phyloP scores from a whole-genome alignment of 148 eudicot species.

The Persicaria maculosa region DNA sequence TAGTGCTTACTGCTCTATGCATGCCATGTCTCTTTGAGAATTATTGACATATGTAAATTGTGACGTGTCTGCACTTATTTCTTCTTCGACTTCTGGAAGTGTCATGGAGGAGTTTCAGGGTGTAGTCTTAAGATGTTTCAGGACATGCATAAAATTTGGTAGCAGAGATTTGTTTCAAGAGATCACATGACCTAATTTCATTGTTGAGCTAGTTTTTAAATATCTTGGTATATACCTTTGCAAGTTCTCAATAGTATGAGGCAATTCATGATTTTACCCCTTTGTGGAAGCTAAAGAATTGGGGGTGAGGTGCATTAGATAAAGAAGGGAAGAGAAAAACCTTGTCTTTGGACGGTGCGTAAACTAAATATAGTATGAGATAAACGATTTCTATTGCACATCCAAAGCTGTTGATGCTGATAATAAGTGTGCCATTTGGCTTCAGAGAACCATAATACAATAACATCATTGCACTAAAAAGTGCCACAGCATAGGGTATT shows the following conservation, averaged over 20 bases:
- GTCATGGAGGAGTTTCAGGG: background rate
- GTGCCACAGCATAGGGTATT: constrained; percentile 50
- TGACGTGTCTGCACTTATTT: background rate
- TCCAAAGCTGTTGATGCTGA: constrained; percentile 57
- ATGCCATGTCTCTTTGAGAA: background rate
- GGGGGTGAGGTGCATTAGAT: background rate
- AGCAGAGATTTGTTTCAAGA: background rate
- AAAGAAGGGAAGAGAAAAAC: constrained; percentile 21
- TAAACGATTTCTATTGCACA: constrained; percentile 42
- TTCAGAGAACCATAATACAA: constrained; percentile 58
- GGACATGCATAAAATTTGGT: background rate
- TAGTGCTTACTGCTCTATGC: background rate
- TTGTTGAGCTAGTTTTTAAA: background rate
- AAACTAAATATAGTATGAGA: constrained; percentile 34
- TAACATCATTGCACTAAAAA: constrained; percentile 49
- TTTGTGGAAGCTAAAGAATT: background rate
- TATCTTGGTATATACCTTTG: background rate
- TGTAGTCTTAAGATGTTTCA: background rate
- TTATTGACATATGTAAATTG: background rate
- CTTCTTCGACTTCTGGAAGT: background rate
- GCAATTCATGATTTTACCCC: background rate
- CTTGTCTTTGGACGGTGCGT: constrained; percentile 39
- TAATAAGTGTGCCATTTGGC: constrained; percentile 33
- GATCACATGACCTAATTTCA: background rate
- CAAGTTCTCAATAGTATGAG: background rate